These are phyloP conservation scores for Kalanchoe fedtschenkoi DNA, from an alignment of 164 flowering plant genomes.

Conservation along the genomic window DNA sequence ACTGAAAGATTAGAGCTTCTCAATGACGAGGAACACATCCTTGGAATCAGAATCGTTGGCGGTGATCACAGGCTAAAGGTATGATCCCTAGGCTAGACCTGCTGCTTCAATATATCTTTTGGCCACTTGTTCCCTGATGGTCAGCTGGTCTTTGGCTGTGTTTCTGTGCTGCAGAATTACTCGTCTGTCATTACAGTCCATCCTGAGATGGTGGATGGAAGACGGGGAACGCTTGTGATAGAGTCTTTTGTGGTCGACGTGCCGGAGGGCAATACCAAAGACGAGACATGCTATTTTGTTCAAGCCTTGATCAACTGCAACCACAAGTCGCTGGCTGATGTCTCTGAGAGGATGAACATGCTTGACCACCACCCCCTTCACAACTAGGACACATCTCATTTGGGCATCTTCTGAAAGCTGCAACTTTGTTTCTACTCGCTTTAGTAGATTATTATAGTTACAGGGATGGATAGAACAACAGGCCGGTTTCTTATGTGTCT, in stretches of 20 bases:
- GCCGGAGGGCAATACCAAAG: conserved; percentile 55
- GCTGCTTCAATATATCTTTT: too few relatives aligned
- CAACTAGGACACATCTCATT: neutral
- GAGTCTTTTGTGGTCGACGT: conserved; percentile 65
- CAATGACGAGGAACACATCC: conserved; percentile 48
- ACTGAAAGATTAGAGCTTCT: conserved; percentile 42
- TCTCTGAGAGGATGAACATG: conserved; percentile 58
- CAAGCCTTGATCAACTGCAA: conserved; percentile 46
- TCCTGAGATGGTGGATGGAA: conserved; percentile 44
- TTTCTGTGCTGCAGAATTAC: conserved; percentile 37
- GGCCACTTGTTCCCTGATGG: neutral
- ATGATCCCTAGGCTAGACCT: neutral
- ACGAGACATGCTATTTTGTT: conserved; percentile 53
- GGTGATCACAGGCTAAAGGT: conserved; percentile 55
- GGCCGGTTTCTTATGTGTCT: too few relatives aligned
- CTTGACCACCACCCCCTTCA: conserved; percentile 13
- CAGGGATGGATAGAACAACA: too few relatives aligned
- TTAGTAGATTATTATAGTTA: too few relatives aligned
- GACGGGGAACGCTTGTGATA: conserved; percentile 43
- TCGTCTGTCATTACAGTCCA: conserved; percentile 50
- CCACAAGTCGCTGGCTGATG: conserved; percentile 48
- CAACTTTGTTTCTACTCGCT: too few relatives aligned
- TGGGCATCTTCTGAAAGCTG: too few relatives aligned
- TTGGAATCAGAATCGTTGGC: conserved; percentile 40
- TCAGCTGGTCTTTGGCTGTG: neutral